Evolutionary conservation across 2,329 filamentous ascomycete species (phyloP).

Genomic region (Fusarium ramigenum): DNA sequence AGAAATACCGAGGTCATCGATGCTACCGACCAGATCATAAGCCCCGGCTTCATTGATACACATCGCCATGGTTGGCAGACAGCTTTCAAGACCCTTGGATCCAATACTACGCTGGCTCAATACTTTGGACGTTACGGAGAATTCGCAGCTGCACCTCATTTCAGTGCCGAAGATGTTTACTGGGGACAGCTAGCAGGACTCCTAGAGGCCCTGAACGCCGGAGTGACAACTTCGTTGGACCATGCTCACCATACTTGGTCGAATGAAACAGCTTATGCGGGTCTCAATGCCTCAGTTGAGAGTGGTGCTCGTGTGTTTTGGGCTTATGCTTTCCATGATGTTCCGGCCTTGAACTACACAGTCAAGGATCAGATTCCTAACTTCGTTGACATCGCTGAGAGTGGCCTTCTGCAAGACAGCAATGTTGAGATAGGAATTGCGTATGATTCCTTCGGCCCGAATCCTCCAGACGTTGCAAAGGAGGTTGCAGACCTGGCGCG

Average conservation of each 20-base stretch:
- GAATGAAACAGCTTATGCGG: slow-evolving; percentile 53
- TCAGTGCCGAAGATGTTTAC: slow-evolving; percentile 57
- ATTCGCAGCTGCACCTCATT: slow-evolving; percentile 44
- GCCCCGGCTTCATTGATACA: slow-evolving; percentile 65
- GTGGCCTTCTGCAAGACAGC: slow-evolving; percentile 38
- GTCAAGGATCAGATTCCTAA: slow-evolving; percentile 51
- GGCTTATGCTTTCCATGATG: slow-evolving; percentile 54
- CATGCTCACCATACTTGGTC: slow-evolving; percentile 62
- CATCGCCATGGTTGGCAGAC: slow-evolving; percentile 68
- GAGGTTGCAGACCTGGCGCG: slow-evolving; percentile 47
- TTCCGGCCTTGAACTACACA: slow-evolving; percentile 43
- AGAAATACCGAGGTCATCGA: slow-evolving; percentile 54
- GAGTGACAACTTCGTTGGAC: slow-evolving; percentile 63
- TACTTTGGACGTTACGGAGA: slow-evolving; percentile 57
- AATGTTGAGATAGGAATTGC: slow-evolving; percentile 53
- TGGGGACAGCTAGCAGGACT: slow-evolving; percentile 57
- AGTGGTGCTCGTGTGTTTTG: slow-evolving; percentile 60
- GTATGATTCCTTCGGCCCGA: slow-evolving; percentile 51
- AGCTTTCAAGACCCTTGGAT: slow-evolving; percentile 60
- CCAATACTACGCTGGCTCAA: slow-evolving; percentile 60
- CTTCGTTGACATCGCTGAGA: slow-evolving; percentile 50
- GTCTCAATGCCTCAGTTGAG: slow-evolving; percentile 57
- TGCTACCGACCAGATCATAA: slow-evolving; percentile 60
- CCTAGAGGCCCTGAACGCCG: slow-evolving; percentile 61
- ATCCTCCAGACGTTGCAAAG: slow-evolving; percentile 42